Evolutionary conservation across 2,329 filamentous ascomycete genomes (phyloP).

Genomic region (Diplodia sapinea): DNA sequence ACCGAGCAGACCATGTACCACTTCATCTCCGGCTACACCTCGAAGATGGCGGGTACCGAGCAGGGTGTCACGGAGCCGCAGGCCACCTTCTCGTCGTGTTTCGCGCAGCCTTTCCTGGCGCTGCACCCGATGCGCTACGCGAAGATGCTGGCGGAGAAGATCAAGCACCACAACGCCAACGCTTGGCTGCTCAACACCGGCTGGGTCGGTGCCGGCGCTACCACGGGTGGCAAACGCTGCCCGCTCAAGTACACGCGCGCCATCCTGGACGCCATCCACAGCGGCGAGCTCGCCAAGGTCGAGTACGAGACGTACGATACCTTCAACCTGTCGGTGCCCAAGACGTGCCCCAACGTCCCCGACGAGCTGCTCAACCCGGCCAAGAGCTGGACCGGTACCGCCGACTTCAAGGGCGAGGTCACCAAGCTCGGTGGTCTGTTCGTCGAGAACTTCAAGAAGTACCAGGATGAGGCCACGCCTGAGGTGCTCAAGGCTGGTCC

Average conservation of each 20-base stretch:
- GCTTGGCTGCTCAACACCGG: constrained; percentile 99
- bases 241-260: constrained; percentile 98
- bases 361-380: constrained; percentile 92
- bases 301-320: constrained; percentile 95
- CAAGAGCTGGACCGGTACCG: constrained; percentile 84
- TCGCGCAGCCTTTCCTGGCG: constrained; percentile 97
- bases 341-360: constrained; percentile 85
- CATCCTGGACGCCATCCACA: constrained; percentile 98
- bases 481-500: constrained; percentile 56
- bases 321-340: constrained; percentile 98
- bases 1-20: constrained; percentile 99
- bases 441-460: constrained; percentile 98
- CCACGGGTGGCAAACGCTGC: constrained; percentile 94
- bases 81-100: constrained; percentile 98
- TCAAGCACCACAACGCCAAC: constrained; percentile 90
- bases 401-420: constrained; percentile 86
- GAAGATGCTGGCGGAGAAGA: constrained; percentile 98
- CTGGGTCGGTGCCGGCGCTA: constrained; percentile 90
- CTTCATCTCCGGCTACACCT: constrained; percentile 99
- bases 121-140: constrained; percentile 99
- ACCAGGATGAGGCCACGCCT: constrained; percentile 72
- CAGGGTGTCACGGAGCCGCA: constrained; percentile 96
- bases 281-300: constrained; percentile 87
- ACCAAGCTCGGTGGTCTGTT: constrained; percentile 89
- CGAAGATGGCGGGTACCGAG: constrained; percentile 99